A percentile compares a stretch with the other conserved stretches of the same genome.
phyloP scores from a whole-genome alignment of 257 asterid species.

The Solanum verrucosum region DNA sequence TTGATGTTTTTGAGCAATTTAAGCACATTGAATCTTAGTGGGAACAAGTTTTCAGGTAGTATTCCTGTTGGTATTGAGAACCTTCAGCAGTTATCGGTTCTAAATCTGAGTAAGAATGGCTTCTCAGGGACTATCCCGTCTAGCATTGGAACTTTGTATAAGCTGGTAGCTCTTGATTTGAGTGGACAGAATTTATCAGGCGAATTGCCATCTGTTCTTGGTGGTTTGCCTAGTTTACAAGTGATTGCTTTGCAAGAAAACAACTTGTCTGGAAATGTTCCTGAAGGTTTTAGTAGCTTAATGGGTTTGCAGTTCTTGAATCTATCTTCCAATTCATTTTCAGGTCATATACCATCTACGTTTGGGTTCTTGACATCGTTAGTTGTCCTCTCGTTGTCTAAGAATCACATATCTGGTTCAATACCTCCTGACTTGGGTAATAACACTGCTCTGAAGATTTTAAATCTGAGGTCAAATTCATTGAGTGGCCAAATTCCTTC shows the following conservation, averaged over 20 bases:
- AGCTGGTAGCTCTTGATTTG: conserved; percentile 44
- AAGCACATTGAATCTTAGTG: conserved; percentile 41
- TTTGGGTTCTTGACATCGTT: conserved; percentile 62
- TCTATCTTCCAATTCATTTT: conserved; percentile 54
- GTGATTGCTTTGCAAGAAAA: conserved; percentile 67
- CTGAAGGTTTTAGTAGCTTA: conserved; percentile 67
- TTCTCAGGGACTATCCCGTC: conserved; percentile 41
- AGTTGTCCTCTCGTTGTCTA: conserved; percentile 42
- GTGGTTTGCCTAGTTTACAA: conserved; percentile 61
- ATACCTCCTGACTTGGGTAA: conserved; percentile 63
- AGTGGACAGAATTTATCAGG: conserved; percentile 57
- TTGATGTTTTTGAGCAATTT: conserved; percentile 38
- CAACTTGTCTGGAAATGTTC: conserved; percentile 41
- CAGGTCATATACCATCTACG: conserved; percentile 48
- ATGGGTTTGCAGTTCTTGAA: conserved; percentile 43
- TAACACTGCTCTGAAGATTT: conserved; percentile 39
- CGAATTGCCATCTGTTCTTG: conserved; percentile 40
- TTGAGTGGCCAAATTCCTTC: conserved; percentile 41
- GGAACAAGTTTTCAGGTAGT: conserved; percentile 44
- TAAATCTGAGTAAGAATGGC: conserved; percentile 51
- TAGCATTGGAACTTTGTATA: conserved; percentile 50
- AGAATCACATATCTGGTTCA: conserved; percentile 41
- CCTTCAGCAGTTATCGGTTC: conserved; percentile 32
- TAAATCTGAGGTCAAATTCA: conserved; percentile 43
- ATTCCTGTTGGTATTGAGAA: conserved; percentile 36